A percentile compares a stretch with the other conserved stretches of the same genome.
These are phyloP conservation scores for Clarireedia monteithiana DNA, from an alignment of 2,329 filamentous ascomycete genomes.

Conservation along the genomic window DNA sequence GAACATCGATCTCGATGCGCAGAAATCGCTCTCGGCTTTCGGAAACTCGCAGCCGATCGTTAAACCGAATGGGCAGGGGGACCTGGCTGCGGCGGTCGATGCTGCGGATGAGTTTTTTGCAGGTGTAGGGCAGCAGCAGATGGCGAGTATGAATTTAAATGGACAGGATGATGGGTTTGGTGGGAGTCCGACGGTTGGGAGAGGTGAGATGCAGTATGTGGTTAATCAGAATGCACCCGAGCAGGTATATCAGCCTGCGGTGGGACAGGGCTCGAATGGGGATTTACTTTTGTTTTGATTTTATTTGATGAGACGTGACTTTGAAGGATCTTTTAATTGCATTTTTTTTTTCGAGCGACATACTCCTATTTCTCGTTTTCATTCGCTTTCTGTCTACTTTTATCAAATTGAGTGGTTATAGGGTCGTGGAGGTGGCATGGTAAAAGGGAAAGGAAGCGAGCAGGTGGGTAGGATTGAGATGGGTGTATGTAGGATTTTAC, in stretches of 20 bases:
- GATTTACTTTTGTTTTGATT: slow-evolving; percentile 48
- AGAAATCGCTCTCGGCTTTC: slow-evolving; percentile 54
- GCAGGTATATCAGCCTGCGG: slow-evolving; percentile 63
- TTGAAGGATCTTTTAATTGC: no score
- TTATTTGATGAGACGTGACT: not conserved
- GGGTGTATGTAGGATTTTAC: no score
- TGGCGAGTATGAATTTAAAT: slow-evolving; percentile 63
- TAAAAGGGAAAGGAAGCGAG: no score
- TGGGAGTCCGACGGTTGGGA: slow-evolving; percentile 39
- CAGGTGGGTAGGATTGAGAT: no score
- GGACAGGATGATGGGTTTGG: slow-evolving; percentile 55
- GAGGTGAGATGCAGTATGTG: slow-evolving; percentile 52
- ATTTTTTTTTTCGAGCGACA: no score
- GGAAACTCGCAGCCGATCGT: slow-evolving; percentile 35
- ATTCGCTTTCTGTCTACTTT: no score
- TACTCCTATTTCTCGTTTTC: no score
- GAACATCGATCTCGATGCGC: slow-evolving; percentile 42
- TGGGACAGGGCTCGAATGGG: slow-evolving; percentile 56
- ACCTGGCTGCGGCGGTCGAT: slow-evolving; percentile 64
- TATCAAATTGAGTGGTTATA: no score
- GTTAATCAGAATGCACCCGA: slow-evolving; percentile 78
- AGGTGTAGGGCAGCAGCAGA: slow-evolving; percentile 63
- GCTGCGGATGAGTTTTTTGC: slow-evolving; percentile 90
- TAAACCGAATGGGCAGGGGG: slow-evolving; percentile 30
- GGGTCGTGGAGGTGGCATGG: no score